Conservation (phyloP, 257 asterid genomes). For the Capsicum rhomboideum region DNA sequence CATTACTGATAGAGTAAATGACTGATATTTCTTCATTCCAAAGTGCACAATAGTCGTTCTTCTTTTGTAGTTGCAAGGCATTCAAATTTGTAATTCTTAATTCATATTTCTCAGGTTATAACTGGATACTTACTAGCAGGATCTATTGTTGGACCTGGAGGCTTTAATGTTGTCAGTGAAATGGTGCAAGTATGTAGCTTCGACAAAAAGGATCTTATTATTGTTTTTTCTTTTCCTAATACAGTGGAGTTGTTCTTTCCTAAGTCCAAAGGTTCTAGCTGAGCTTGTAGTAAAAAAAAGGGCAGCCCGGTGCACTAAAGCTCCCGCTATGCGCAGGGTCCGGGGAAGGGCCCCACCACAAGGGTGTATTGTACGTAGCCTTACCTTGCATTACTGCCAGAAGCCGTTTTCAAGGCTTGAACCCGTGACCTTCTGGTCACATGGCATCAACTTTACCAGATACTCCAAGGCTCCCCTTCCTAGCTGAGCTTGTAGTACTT, state of each 20-base stretch:
- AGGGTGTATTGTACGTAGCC: too few species aligned
- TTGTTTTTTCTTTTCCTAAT: neutral
- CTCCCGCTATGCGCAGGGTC: too few species aligned
- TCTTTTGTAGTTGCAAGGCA: neutral
- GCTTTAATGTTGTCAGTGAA: slow-evolving; percentile 87
- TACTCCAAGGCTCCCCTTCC: too few species aligned
- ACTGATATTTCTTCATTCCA: neutral
- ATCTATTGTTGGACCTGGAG: slow-evolving; percentile 98
- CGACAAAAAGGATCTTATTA: neutral
- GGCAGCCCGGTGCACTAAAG: too few species aligned
- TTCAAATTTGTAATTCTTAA: slow-evolving; percentile 6
- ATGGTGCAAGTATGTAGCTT: slow-evolving; percentile 86
- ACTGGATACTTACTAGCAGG: slow-evolving; percentile 98
- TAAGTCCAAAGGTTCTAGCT: neutral
- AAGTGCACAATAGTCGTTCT: neutral
- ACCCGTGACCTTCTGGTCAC: too few species aligned
- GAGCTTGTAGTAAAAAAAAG: too few species aligned
- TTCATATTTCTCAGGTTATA: slow-evolving; percentile 56
- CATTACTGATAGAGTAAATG: neutral
- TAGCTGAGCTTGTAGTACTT: too few species aligned
- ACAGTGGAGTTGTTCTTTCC: neutral
- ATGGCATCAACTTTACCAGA: too few species aligned
- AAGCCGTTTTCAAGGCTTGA: too few species aligned
- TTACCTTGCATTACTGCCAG: too few species aligned
- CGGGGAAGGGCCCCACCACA: too few species aligned